A percentile compares a stretch with the other conserved stretches of the same genome.
Conservation (phyloP, 2,329 filamentous ascomycete genomes). For the Thelonectria discophora region DNA sequence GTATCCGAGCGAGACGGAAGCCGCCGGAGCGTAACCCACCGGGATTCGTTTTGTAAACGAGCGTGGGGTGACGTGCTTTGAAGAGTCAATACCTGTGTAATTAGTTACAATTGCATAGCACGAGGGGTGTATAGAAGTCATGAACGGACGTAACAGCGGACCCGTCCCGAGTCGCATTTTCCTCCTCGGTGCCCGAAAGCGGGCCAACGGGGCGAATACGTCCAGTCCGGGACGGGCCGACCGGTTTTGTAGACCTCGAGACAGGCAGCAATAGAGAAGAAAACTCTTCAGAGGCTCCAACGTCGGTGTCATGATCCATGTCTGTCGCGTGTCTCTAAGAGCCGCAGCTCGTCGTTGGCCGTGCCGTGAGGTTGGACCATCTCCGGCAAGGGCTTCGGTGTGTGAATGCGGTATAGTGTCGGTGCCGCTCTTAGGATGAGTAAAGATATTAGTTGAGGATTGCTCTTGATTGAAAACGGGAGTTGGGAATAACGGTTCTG, state of each 20-base stretch:
- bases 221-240: slow-evolving; percentile 26
- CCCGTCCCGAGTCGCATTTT: slow-evolving; percentile 24
- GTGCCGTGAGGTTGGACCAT: slow-evolving; percentile 7
- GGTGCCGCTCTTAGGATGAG: slow-evolving; percentile 9
- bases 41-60: no score
- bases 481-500: slow-evolving; percentile 5
- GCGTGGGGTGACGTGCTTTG: slow-evolving; percentile 8
- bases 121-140: slow-evolving; percentile 8
- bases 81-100: slow-evolving; percentile 11
- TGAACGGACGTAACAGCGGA: slow-evolving; percentile 8
- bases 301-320: slow-evolving; percentile 14
- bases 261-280: neutral
- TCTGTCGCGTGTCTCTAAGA: slow-evolving; percentile 15
- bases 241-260: neutral
- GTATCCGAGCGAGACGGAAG: slow-evolving; percentile 39
- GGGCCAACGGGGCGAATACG: slow-evolving; percentile 21
- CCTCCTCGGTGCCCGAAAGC: slow-evolving; percentile 31
- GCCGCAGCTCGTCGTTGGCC: slow-evolving; percentile 10
- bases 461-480: neutral
- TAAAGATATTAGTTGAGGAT: neutral
- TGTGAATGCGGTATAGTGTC: slow-evolving; percentile 15
- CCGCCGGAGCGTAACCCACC: slow-evolving; percentile 30
- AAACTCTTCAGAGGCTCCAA: neutral
- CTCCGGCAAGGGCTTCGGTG: slow-evolving; percentile 12
- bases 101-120: slow-evolving; percentile 5